Evolutionary conservation across 352 stramenopile species (phyloP), one percentile per base, ranked within the genome.

Genomic region (Phytopythium kandeliae): DNA sequence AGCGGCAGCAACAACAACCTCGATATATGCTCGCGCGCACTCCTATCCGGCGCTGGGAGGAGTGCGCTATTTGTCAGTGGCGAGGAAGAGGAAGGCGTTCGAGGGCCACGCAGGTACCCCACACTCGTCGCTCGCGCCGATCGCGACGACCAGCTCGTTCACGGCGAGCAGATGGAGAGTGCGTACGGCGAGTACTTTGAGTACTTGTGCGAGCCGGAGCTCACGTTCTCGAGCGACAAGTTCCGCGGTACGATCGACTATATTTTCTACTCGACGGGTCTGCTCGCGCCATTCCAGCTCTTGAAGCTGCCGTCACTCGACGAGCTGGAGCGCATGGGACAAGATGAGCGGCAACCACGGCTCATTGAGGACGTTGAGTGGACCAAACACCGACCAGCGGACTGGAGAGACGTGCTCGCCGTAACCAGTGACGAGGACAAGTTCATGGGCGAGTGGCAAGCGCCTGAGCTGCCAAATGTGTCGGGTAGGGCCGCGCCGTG

Each of bases 201-300:
- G 36, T 65, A 68, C 26, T 25, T 78, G 9, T 74, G 78, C 36
- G 85, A 94, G 34, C 80, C 83, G 7, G 67, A 80, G 35, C 77
- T 84, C 34, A 95, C 83, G 8, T 87, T 77, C 45, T 75, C 75
- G 10, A 85, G 72, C 38, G 60, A 85, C 1, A 51, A 53, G 17
- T 78, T 80, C 40, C 66, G 74, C 19, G 83, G 69, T 15, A 91
- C 76, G 4, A 67, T 89, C 48, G 85, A 95, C 65, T 95, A 93
- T 55, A 93, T 95, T 28, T 93, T 94, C 57, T 88, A 80, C 63
- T 88, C 77, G 8, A 54, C 55, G 4, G 64, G 71, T 0, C 63
- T 78, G 25, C 65, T 86, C 17, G 64, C 62, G 2, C 67, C 77
- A 17, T 85, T 81, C 47, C 67, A 81, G 44, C 30, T 92, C 9